Evolutionary conservation across 192 early-diverging fungal species (phyloP).

Genomic region (Geosiphon pyriformis): DNA sequence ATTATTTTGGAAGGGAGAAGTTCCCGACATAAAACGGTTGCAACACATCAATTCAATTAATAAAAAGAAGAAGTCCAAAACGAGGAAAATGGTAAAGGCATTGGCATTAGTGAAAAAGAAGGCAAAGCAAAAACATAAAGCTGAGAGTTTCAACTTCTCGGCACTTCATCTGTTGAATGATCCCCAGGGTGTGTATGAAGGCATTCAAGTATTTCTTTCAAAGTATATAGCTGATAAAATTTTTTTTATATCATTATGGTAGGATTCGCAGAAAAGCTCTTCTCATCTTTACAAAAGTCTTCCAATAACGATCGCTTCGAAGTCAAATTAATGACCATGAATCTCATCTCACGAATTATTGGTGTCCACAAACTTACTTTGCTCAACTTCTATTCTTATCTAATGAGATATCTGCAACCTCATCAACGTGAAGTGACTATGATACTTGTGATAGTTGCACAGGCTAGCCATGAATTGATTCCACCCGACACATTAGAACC

Average conservation of each 20-base stretch:
- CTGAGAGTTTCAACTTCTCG: slow-evolving; percentile 85
- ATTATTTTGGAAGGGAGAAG: slow-evolving; percentile 29
- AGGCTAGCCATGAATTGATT: slow-evolving; percentile 86
- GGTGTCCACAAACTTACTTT: slow-evolving; percentile 92
- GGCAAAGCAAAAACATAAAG: slow-evolving; percentile 54
- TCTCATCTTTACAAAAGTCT: slow-evolving; percentile 64
- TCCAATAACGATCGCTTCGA: slow-evolving; percentile 82
- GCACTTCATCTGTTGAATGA: slow-evolving; percentile 93
- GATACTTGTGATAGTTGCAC: slow-evolving; percentile 86
- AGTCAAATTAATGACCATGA: slow-evolving; percentile 85
- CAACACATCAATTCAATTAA: slow-evolving; percentile 74
- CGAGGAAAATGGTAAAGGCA: slow-evolving; percentile 73
- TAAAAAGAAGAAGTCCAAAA: slow-evolving; percentile 82
- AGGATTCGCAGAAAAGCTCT: slow-evolving; percentile 94
- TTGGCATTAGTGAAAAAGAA: slow-evolving; percentile 67
- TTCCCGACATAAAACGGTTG: slow-evolving; percentile 66
- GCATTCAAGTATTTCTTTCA: not conserved
- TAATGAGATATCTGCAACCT: slow-evolving; percentile 93
- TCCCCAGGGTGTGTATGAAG: slow-evolving; percentile 66
- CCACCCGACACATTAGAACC: slow-evolving; percentile 90
- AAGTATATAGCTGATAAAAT: not conserved
- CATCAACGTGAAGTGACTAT: slow-evolving; percentile 91
- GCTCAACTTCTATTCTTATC: slow-evolving; percentile 86
- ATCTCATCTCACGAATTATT: slow-evolving; percentile 91
- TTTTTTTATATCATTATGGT: not conserved